Evolutionary conservation across 176 grass and related monocot species (phyloP), one percentile per base, ranked within the genome.

Genomic region (Carex cristatella): DNA sequence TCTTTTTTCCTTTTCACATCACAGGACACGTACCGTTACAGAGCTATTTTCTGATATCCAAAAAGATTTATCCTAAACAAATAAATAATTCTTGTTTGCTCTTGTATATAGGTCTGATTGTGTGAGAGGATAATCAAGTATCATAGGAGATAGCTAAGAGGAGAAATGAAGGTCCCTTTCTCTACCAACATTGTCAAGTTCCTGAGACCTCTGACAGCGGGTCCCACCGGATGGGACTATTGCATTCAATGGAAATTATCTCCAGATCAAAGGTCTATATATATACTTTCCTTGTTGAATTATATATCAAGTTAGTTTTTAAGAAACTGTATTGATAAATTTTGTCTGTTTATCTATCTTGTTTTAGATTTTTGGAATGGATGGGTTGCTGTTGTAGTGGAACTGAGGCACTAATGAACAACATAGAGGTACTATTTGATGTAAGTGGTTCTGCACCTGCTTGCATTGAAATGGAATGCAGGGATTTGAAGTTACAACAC

Each of bases 181-280:
- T 84, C 87, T 49, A 65, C 40, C 73, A 75, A 67, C n/a, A 65
- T 92, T 31, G 88, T 90, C 48, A 86, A 85, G 38, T 86, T 80
- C 14, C 69, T 96, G 85, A 91, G 89, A 72, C 87, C 89, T 75
- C 89, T 97, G 81, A 68, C 61, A 49, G 86, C 89, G n/a, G 91
- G 89, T 23, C 23, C 79, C 56, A 82, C 89, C 33, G 91, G 84
- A 72, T 94, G 94, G 89, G 94, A 97, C 38, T 97, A 94, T 77
- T 97, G 89, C 87, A 92, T 97, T 83, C 87, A 90, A 81, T 97
- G 91, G 91, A 83, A 87, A 8, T 79, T 97, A 44, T 97, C 94
- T 59, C 91, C 88, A 81, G 89, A 97, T 19, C 91, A 97, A 67
- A 84, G 94, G 94, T 90, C 79, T 14, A 23, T 32, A 49, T n/a